phyloP scores from a whole-genome alignment of 2,329 filamentous ascomycete genomes.

The Pseudogymnoascus verrucosus region DNA sequence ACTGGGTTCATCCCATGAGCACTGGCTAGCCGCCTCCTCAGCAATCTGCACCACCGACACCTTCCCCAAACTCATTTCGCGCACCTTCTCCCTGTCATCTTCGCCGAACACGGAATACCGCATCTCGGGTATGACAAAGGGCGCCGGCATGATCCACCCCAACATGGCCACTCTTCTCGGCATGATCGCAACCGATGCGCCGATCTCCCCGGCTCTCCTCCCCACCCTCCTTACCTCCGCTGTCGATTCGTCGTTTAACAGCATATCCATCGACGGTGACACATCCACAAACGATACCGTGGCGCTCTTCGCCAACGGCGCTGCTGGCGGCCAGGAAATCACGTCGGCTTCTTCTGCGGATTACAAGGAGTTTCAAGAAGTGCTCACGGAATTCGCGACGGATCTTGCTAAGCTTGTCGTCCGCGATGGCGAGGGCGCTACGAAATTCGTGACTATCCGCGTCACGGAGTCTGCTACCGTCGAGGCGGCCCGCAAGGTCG shows the following conservation, averaged over 20 bases:
- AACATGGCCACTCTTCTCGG: constrained; percentile 97
- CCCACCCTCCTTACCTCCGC: constrained; percentile 63
- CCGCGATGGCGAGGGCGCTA: constrained; percentile 92
- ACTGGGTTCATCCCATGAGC: constrained; percentile 66
- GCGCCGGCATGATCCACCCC: constrained; percentile 97
- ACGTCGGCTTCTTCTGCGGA: constrained; percentile 47
- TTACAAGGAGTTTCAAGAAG: constrained; percentile 60
- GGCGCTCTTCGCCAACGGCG: constrained; percentile 89
- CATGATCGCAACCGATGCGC: constrained; percentile 85
- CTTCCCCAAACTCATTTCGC: constrained; percentile 90
- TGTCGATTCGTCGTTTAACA: constrained; percentile 84
- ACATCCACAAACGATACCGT: constrained; percentile 97
- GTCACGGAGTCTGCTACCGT: constrained; percentile 66
- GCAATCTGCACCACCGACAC: constrained; percentile 98
- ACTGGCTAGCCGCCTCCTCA: constrained; percentile 79
- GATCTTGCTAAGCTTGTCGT: constrained; percentile 89
- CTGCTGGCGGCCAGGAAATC: constrained; percentile 65
- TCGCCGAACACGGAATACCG: constrained; percentile 67
- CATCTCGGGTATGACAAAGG: constrained; percentile 93
- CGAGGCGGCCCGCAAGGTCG: constrained; percentile 67
- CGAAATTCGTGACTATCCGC: constrained; percentile 92
- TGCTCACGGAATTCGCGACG: constrained; percentile 70
- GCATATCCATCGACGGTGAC: constrained; percentile 93
- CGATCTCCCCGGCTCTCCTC: constrained; percentile 61
- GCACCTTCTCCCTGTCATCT: constrained; percentile 75